Base-by-base conservation (phyloP, 176 grass and related monocot species). In the Bonia amplexicaulis region DNA sequence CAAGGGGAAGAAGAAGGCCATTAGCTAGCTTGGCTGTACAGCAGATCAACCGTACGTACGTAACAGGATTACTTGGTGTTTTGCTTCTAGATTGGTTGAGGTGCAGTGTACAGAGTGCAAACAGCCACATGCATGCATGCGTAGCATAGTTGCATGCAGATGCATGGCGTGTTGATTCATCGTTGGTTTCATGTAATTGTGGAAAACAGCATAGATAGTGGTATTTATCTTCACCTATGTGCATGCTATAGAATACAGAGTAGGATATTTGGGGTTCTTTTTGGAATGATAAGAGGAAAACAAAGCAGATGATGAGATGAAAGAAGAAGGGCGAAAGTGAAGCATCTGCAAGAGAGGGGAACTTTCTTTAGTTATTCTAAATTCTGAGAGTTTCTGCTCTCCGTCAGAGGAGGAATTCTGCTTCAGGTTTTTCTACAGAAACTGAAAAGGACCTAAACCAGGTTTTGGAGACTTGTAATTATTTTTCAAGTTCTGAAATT, bases 1-100 rank as follows among this genome's bases (percentile, higher is more conserved):
- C 44, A 86, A 67, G 65, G 78, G 77, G 15, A 90, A 76, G 75
- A 87, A 78, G 83, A 59, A 89, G 41, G n/a, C 66, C 58, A 7
- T 74, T 62, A 66, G 79, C 60, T 13, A 66, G 58, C 60, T 42
- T 49, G 41, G 12, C 22, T 6, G 5, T 37, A 13, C 23, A 2
- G 19, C 33, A 16, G 26, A 10, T 9, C 2, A 44, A 44, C 17
- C 26, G 76, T 22, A 49, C 26, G 45, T 16, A 80, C 65, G 79
- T 42, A 80, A 5, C 35, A 37, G 31, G 58, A 72, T 79, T 66
- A 19, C 66, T 77, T 47, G 12, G 26, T 73, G 74, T 39, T 45
- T 62, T 62, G 20, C 9, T 27, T 61, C 12, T 61, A 33, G 27
- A 79, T 55, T 52, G 47, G 33, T 54, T 16, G 33, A 74, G 66